These are phyloP conservation scores for Populus hybrid DNA, from an alignment of 441 rosid species.

Conservation along the genomic window DNA sequence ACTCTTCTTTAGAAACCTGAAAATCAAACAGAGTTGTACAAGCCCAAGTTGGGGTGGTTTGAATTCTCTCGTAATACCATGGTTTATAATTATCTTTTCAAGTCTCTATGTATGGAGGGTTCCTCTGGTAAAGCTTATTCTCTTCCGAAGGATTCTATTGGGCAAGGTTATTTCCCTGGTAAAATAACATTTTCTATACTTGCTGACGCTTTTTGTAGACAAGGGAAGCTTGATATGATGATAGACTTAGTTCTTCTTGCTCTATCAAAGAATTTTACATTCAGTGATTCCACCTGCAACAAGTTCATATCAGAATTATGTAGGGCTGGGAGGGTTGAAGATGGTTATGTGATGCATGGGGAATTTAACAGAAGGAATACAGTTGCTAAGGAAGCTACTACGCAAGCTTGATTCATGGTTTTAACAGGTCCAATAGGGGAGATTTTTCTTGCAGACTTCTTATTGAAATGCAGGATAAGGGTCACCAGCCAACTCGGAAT, in stretches of 20 bases:
- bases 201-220: constrained; percentile 57
- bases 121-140: constrained; percentile 50
- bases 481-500: constrained; percentile 32
- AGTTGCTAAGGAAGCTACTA: constrained; percentile 25
- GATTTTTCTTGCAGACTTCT: constrained; percentile 67
- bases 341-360: constrained; percentile 48
- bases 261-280: constrained; percentile 39
- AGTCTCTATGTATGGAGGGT: constrained; percentile 49
- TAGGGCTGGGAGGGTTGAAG: constrained; percentile 48
- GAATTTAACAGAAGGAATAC: constrained; percentile 39
- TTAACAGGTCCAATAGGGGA: constrained; percentile 41
- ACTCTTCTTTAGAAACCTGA: no score
- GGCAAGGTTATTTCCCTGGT: constrained; percentile 54
- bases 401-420: constrained; percentile 48
- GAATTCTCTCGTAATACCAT: constrained; percentile 43
- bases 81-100: constrained; percentile 63
- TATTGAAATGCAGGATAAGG: constrained; percentile 72
- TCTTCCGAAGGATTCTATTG: constrained; percentile 44
- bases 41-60: constrained; percentile 46
- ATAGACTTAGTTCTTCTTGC: constrained; percentile 48
- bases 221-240: constrained; percentile 60
- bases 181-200: constrained; percentile 45
- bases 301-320: constrained; percentile 59
- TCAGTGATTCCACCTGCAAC: constrained; percentile 32
- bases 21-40: constrained; percentile 27